Evolutionary conservation across 805 yeast genomes (phyloP), one percentile per base, ranked within the genome.

Genomic region (Kazachstania viticola): DNA sequence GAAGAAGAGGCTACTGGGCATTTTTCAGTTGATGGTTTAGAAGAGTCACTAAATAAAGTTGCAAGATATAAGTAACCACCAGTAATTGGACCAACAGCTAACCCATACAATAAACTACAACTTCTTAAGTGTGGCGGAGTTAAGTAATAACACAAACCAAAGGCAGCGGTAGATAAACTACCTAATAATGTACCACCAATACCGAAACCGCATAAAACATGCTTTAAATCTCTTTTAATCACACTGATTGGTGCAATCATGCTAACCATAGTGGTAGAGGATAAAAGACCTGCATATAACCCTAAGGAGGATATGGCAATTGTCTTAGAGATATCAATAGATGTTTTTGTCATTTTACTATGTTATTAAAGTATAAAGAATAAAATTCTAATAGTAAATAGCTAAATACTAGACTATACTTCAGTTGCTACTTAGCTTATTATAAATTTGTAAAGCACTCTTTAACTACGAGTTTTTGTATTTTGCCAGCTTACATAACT

Each of bases 221-320:
- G 44, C 13, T 34, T 39, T 19, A 44, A 30, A 31, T 38, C 39
- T 25, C 27, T 42, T 22, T 33, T 42, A 21, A 38, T 17, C 8
- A 42, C 44, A 5, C 41, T 46, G 32, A 31, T 30, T 21, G 44
- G 47, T 27, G 40, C 40, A 32, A 15, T 64, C 58, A 38, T 56
- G 48, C 37, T 51, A 29, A 45, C 54, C 31, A 41, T 51, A 13
- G 61, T 38, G 3, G 68, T 52, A 31, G 67, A 48, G 13, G 48
- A 35, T 17, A 45, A 36, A 4, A 70, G 56, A 14, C 75, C 70
- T 5, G 81, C 63, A 45, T 75, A 65, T 39, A 79, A 50, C 14
- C 91, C 91, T 28, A 79, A 56, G 6, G 85, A 71, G 6, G 79
- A 65, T 24, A 72, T 69, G 19, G 87, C 88, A 27, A 76, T 59